Evolutionary conservation across 495 filamentous ascomycete species (phyloP), one percentile per base, ranked within the genome.

Genomic region (Acidiella bohemica): DNA sequence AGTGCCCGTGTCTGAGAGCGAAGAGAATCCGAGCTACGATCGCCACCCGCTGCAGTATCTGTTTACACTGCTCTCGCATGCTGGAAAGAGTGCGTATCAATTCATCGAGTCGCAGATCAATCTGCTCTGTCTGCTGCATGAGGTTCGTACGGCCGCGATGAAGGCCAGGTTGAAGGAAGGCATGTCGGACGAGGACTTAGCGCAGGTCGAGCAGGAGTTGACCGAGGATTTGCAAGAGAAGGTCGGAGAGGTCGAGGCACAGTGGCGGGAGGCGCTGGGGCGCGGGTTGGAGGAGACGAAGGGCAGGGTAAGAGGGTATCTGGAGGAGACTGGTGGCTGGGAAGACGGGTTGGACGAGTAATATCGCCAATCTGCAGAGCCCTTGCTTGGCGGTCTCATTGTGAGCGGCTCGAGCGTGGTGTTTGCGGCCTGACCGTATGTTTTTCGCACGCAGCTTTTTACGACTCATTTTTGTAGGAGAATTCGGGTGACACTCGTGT

Each of bases 51-150:
- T 93, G 53, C 81, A 93, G 58, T 97, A 97, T 50, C 70, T 97
- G 1, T 83, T 84, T 53, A 75, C 72, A 18, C 66, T 96, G 38
- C 68, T 97, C 13, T 66, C 71, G 12, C 87, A 94, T 52, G 82
- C 86, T 4, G 84, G 90, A 58, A 90, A 84, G 60, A 81, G 76
- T 37, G 84, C 81, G 18, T 94, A 93, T 54, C 88, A 94, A 60
- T 95, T 90, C 60, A 95, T 97, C 44, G 90, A 97, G 64, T 77
- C 71, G 3, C 88, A 97, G 67, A 86, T 73, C 17, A 95, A 97
- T 47, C 63, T 95, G 11, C 69, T 96, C n/a, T 95, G 87, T 48
- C 60, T 95, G 17, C 59, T 95, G 50, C 90, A 97, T 52, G 90
- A 95, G 59, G 85, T 94, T 19, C 84, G 84, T 53, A 83, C 80